phyloP scores from a whole-genome alignment of 345 rosid genomes.

The Camelina laxa region DNA sequence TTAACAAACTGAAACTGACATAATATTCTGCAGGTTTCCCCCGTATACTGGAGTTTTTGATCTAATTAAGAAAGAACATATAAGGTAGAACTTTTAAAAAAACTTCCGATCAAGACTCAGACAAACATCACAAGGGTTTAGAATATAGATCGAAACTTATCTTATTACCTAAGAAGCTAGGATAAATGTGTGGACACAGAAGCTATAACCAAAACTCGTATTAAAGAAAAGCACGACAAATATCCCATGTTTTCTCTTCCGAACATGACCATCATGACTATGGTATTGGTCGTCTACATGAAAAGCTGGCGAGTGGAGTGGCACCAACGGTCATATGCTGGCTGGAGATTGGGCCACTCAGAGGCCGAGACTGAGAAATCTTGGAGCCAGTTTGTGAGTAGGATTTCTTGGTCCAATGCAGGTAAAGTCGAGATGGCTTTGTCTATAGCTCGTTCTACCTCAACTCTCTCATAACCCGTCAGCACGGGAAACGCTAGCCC shows the following conservation, averaged over 20 bases:
- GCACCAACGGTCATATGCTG: conserved; percentile 75
- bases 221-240: conserved; percentile 12
- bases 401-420: conserved; percentile 62
- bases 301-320: conserved; percentile 57
- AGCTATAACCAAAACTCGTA: conserved; percentile 19
- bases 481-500: conserved; percentile 62
- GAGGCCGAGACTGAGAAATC: conserved; percentile 62
- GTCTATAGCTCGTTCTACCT: conserved; percentile 69
- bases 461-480: conserved; percentile 60
- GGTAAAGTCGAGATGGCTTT: conserved; percentile 60
- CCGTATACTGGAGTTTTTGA: conserved; percentile 52
- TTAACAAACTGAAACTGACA: background rate
- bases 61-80: conserved; percentile 6
- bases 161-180: conserved; percentile 22
- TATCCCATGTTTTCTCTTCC: background rate
- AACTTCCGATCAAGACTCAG: too few species aligned
- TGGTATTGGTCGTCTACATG: conserved; percentile 27
- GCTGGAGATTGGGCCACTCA: conserved; percentile 79
- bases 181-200: conserved; percentile 5
- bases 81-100: conserved; percentile 2
- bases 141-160: conserved; percentile 15
- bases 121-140: background rate
- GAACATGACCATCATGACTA: background rate
- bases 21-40: conserved; percentile 70
- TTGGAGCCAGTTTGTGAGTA: conserved; percentile 75